Evolutionary conservation across 2,329 filamentous ascomycete species (phyloP), one percentile per base, ranked within the genome.

Genomic region (Neofusicoccum laricinum): DNA sequence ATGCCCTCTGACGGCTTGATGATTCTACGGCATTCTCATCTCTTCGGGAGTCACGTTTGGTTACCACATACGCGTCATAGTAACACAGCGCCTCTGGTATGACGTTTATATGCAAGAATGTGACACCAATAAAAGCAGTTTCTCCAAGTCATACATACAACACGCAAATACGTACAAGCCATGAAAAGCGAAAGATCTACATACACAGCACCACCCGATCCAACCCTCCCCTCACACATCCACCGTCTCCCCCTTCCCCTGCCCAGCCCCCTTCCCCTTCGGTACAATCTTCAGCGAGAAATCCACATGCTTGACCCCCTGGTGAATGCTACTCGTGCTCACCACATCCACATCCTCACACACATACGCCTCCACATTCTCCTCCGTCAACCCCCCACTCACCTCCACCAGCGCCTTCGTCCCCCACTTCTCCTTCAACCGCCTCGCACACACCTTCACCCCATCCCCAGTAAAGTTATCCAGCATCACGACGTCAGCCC

Each of bases 401-500:
- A 97, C 92, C 81, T 99, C 95, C 40, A 99, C 84, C 73, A 98
- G 76, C 62, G 88, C 83, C 67, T 82, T 83, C 63, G 79, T 76
- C 17, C 85, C 86, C 92, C 92, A 98, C 69, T 88, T 86, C 72
- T 90, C 83, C 80, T 94, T 96, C 68, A 99, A 76, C 69, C 85
- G 88, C 73, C 79, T 84, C 14, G 94, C 91, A 0, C 92, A 92
- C 8, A 84, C 78, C 74, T 88, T 89, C 67, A 97, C 89, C 0
- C 88, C 92, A 1, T 91, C 89, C 0, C 90, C 88, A 0, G 87
- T 88, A 74, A 98, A 99, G 77, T 99, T 99, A 76, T 99, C 95
- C 66, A 99, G 80, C 95, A 99, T 99, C 67, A 99, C 88, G 19
- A 99, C 89, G 76, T 99, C 94, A 0, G 95, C 95, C 0, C 95